Evolutionary conservation across 139 green algal genomes (phyloP).

Genomic region (Chlamydomonas incerta): DNA sequence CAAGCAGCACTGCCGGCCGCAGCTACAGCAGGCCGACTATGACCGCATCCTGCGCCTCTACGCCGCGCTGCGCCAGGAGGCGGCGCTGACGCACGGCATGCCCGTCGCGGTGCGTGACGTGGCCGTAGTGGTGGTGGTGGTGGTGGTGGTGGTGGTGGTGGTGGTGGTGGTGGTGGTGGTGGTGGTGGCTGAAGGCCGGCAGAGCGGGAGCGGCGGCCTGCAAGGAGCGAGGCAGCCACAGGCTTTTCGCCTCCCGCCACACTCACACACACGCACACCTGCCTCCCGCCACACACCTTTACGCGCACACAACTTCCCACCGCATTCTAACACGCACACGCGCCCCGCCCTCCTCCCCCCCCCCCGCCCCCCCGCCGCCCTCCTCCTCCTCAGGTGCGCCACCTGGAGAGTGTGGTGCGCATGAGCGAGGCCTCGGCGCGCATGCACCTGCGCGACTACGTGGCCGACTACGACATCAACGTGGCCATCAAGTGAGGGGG

Average conservation of each 20-base stretch:
- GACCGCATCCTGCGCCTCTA: constrained; percentile 66
- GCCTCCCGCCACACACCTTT: too few species aligned
- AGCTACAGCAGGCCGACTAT: constrained; percentile 69
- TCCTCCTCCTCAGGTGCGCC: constrained; percentile 59
- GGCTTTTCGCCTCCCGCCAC: too few species aligned
- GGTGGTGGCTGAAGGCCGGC: not conserved
- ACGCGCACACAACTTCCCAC: too few species aligned
- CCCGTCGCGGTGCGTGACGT: constrained; percentile 87
- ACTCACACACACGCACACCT: not conserved
- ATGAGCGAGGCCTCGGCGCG: constrained; percentile 95
- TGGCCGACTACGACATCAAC: constrained; percentile 89
- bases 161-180: not conserved
- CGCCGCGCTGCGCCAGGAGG: constrained; percentile 58
- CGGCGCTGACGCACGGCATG: constrained; percentile 86
- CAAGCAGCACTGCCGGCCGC: constrained; percentile 81
- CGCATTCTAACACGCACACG: not conserved
- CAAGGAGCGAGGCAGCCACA: too few species aligned
- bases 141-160: not conserved
- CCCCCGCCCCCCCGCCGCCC: not conserved
- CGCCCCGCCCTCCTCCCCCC: too few species aligned
- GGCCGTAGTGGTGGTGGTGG: not conserved
- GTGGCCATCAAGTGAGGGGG: constrained; percentile 71
- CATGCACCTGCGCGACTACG: constrained; percentile 96
- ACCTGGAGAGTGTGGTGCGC: constrained; percentile 98
- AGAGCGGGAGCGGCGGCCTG: too few species aligned